Conservation (phyloP, 768 basidiomycete species). For the Trametes gibbosa region DNA sequence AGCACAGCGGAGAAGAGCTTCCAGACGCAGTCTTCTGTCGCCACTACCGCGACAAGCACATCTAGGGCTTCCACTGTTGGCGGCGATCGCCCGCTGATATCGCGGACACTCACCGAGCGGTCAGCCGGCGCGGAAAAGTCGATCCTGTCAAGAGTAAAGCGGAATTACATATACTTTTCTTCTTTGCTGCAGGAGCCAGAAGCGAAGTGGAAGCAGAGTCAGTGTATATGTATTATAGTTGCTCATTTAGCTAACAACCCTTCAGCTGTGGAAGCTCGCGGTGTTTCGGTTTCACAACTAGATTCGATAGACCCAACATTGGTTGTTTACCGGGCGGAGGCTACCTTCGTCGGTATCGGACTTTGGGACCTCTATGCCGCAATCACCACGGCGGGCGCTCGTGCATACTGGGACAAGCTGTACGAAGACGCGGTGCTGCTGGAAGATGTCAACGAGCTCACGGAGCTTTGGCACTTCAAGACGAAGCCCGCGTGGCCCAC, state of each 20-base stretch:
- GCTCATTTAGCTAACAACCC: background rate
- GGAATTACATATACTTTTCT: constrained; percentile 98
- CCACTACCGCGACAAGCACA: constrained; percentile 42
- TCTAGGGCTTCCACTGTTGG: constrained; percentile 26
- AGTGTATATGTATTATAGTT: constrained; percentile 26
- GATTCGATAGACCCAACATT: constrained; percentile 97
- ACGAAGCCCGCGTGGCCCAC: constrained; percentile 92
- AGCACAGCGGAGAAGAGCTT: constrained; percentile 70
- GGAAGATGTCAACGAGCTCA: constrained; percentile 88
- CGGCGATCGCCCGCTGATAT: constrained; percentile 32
- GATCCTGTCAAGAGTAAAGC: constrained; percentile 79
- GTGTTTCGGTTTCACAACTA: constrained; percentile 92
- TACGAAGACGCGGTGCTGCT: constrained; percentile 83
- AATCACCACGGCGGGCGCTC: constrained; percentile 82
- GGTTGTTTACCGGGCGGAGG: constrained; percentile 94
- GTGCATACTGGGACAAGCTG: constrained; percentile 84
- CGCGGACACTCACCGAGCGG: constrained; percentile 42
- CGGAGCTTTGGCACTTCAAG: constrained; percentile 92
- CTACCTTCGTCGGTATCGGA: constrained; percentile 93
- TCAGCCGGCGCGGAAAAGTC: constrained; percentile 70
- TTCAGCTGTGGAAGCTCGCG: constrained; percentile 76
- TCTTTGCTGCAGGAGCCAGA: constrained; percentile 96
- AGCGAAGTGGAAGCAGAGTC: constrained; percentile 93
- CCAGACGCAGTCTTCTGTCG: constrained; percentile 59
- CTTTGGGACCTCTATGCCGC: constrained; percentile 93